A percentile compares a stretch with the other conserved stretches of the same genome.
phyloP scores from a whole-genome alignment of 164 flowering plant species.

The Brasenia schreberi region DNA sequence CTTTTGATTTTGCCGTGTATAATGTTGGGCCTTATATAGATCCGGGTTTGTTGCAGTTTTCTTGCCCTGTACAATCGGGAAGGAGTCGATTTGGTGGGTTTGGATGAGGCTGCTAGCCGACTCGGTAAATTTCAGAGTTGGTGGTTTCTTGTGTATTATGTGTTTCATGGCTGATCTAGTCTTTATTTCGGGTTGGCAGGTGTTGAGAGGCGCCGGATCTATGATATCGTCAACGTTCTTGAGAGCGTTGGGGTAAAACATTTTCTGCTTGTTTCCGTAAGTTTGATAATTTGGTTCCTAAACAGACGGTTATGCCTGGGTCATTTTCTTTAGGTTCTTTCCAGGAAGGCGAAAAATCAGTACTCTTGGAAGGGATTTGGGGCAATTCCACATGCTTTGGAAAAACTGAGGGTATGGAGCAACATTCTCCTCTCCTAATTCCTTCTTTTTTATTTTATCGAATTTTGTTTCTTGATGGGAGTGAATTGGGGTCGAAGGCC shows the following conservation, averaged over 20 bases:
- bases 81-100: slow-evolving; percentile 53
- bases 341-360: slow-evolving; percentile 73
- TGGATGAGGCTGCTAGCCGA: slow-evolving; percentile 70
- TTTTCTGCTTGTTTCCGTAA: neutral
- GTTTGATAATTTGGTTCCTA: neutral
- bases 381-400: slow-evolving; percentile 57
- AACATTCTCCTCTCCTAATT: neutral
- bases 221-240: slow-evolving; percentile 89
- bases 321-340: slow-evolving; percentile 37
- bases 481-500: neutral
- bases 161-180: neutral
- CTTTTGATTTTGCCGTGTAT: neutral
- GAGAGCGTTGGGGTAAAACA: slow-evolving; percentile 87
- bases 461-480: neutral
- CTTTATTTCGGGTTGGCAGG: slow-evolving; percentile 26
- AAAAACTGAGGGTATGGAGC: slow-evolving; percentile 44
- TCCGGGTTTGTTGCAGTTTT: slow-evolving; percentile 35
- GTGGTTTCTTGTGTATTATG: neutral
- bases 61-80: slow-evolving; percentile 69
- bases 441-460: neutral
- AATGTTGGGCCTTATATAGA: neutral
- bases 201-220: slow-evolving; percentile 94
- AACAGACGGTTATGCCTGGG: neutral
- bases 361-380: slow-evolving; percentile 83
- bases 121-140: slow-evolving; percentile 32